Evolutionary conservation across 805 yeast species (phyloP), one percentile per base, ranked within the genome.

Genomic region (Starmerella potacharoeniae): DNA sequence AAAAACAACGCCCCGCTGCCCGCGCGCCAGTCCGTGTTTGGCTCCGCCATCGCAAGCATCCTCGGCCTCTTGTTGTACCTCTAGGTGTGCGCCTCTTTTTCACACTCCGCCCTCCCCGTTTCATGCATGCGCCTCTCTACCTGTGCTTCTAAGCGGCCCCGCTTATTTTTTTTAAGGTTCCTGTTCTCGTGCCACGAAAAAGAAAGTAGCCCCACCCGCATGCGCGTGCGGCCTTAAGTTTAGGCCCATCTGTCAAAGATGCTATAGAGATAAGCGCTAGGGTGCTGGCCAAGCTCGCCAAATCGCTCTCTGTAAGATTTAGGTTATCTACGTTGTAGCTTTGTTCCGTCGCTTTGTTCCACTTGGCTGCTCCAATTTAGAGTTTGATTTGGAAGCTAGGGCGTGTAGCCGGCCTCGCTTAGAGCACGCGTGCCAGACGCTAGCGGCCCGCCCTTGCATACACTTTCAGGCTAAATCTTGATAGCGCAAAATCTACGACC

Each of bases 1-100:
- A 50, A 41, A 35, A 50, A 41, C 16, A 22, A 22, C 10, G 53
- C 47, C 6, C 31, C 46, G 17, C 28, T 4, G 11, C 10, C 16
- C 6, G n/a, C 28, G 22, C 31, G 43, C 35, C 51, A 44, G 28
- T 44, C 48, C 17, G n/a, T 40, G 10, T 30, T 45, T 30, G 31
- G 47, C 36, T 22, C 55, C 30, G 9, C 28, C 11, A 8, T 52
- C 41, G 22, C 30, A 7, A 36, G 47, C 17, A 33, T 52, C 10
- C n/a, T 52, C 22, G 55, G 52, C n/a, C 34, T 35, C 6, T 11
- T 41, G 16, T 37, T 51, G 10, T 50, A 50, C 53, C 34, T 50
- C 22, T 50, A 31, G 14, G 36, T 17, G 22, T 22, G 22, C 22
- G 22, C 22, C 22, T 22, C 22, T 22, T 22, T 22, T 22, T 22